phyloP scores from a whole-genome alignment of 768 basidiomycete species.

The Termitomyces bulborhizus region DNA sequence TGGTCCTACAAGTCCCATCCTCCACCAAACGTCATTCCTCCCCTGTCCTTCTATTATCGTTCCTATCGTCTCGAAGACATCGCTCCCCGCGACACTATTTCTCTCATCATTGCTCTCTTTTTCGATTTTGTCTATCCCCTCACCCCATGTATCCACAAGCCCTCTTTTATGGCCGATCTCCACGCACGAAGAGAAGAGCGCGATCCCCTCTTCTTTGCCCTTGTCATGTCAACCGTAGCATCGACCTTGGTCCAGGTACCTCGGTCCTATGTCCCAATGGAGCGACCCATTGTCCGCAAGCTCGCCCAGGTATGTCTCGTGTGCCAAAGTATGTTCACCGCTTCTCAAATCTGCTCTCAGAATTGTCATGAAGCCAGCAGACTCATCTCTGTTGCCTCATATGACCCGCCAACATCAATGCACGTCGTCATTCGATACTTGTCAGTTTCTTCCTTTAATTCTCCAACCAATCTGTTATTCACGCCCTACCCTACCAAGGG shows the following conservation, averaged over 20 bases:
- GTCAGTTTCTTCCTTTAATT: constrained; percentile 36
- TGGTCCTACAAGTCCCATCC: constrained; percentile 57
- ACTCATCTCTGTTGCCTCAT: constrained; percentile 72
- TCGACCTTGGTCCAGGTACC: constrained; percentile 87
- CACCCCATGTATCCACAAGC: constrained; percentile 87
- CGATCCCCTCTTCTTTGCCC: constrained; percentile 85
- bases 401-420: constrained; percentile 79
- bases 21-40: constrained; percentile 40
- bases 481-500: constrained; percentile 31
- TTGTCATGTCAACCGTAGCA: constrained; percentile 86
- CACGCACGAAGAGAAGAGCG: constrained; percentile 74
- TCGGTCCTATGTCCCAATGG: constrained; percentile 83
- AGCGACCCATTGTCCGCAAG: constrained; percentile 76
- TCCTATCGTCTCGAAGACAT: constrained; percentile 76
- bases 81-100: constrained; percentile 74
- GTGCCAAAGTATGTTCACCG: too few relatives aligned
- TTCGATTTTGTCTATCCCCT: constrained; percentile 93
- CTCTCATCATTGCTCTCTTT: constrained; percentile 80
- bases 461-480: neutral
- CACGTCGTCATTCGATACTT: constrained; percentile 87
- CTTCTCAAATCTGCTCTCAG: constrained; percentile 22
- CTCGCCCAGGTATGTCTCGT: constrained; percentile 47
- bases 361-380: constrained; percentile 79
- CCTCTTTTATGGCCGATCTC: constrained; percentile 89
- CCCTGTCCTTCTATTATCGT: constrained; percentile 71